A percentile compares a stretch with the other conserved stretches of the same genome.
These are phyloP conservation scores for Plasmopara viticola DNA, from an alignment of 352 stramenopile genomes.

Conservation along the genomic window DNA sequence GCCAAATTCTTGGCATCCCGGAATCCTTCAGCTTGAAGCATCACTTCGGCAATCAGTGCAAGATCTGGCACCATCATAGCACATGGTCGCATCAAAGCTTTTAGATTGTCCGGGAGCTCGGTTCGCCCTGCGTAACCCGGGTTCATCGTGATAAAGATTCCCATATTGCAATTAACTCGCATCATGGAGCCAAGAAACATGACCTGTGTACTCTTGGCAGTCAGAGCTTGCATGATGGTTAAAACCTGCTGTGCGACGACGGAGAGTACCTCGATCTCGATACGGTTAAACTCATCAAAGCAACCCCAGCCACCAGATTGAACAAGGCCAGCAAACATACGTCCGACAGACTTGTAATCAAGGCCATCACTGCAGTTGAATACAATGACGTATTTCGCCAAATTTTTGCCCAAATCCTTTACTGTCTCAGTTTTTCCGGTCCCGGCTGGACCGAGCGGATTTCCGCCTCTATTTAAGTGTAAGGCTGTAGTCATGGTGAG, in stretches of 20 bases:
- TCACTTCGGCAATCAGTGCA: constrained; percentile 79
- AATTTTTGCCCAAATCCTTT: constrained; percentile 91
- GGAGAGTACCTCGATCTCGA: constrained; percentile 93
- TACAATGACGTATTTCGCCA: constrained; percentile 92
- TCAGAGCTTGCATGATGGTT: constrained; percentile 86
- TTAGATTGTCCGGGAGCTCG: constrained; percentile 85
- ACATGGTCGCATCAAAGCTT: constrained; percentile 79
- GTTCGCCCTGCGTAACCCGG: constrained; percentile 88
- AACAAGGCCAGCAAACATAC: constrained; percentile 91
- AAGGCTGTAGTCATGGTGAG: constrained; percentile 91
- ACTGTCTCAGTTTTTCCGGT: constrained; percentile 94
- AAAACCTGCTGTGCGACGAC: constrained; percentile 90
- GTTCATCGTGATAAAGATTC: constrained; percentile 93
- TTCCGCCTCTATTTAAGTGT: constrained; percentile 88
- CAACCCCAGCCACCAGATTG: constrained; percentile 91
- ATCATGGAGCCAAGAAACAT: constrained; percentile 85
- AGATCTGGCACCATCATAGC: constrained; percentile 88
- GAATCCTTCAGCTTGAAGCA: constrained; percentile 83
- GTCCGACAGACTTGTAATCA: constrained; percentile 91
- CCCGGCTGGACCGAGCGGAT: constrained; percentile 86
- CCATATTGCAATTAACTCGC: constrained; percentile 83
- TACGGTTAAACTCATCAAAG: constrained; percentile 96
- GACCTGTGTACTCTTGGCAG: constrained; percentile 59
- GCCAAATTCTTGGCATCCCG: constrained; percentile 72
- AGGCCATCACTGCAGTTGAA: constrained; percentile 94